phyloP scores from a whole-genome alignment of 306 rosid species.

The Datisca glomerata region DNA sequence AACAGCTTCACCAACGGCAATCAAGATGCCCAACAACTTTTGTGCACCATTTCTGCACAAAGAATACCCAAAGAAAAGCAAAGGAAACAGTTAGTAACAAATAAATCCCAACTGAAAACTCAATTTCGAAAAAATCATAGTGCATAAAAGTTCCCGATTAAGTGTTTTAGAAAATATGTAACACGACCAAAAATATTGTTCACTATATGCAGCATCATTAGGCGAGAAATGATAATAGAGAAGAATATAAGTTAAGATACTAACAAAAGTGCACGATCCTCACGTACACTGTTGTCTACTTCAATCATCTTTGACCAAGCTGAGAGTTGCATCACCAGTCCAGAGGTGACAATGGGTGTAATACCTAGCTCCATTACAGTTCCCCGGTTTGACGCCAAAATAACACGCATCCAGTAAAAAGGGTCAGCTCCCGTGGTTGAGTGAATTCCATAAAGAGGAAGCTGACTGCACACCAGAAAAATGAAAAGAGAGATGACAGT shows the following conservation, averaged over 20 bases:
- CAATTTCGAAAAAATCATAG: too few relatives aligned
- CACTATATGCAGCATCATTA: too few relatives aligned
- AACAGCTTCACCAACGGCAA: constrained; percentile 94
- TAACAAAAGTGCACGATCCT: constrained; percentile 85
- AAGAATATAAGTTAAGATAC: too few relatives aligned
- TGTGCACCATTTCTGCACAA: constrained; percentile 70
- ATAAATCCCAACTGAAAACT: too few relatives aligned
- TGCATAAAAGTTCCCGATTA: too few relatives aligned
- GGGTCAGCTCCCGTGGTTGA: constrained; percentile 96
- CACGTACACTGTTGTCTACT: constrained; percentile 88
- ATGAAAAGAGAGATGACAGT: constrained; percentile 78
- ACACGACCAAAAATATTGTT: too few relatives aligned
- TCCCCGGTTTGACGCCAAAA: constrained; percentile 87
- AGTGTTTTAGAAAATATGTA: too few relatives aligned
- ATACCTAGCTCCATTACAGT: constrained; percentile 95
- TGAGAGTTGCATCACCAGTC: constrained; percentile 83
- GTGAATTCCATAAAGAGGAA: constrained; percentile 92
- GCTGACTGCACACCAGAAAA: constrained; percentile 89
- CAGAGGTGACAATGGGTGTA: constrained; percentile 89
- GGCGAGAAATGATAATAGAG: too few relatives aligned
- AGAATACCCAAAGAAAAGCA: not conserved
- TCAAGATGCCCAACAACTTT: constrained; percentile 80
- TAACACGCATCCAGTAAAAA: constrained; percentile 92
- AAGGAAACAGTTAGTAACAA: not conserved
- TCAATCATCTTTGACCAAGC: constrained; percentile 80